Evolutionary conservation across 1,284 basidiomycete species (phyloP), one percentile per base, ranked within the genome.

Genomic region (Dichomitus squalens): DNA sequence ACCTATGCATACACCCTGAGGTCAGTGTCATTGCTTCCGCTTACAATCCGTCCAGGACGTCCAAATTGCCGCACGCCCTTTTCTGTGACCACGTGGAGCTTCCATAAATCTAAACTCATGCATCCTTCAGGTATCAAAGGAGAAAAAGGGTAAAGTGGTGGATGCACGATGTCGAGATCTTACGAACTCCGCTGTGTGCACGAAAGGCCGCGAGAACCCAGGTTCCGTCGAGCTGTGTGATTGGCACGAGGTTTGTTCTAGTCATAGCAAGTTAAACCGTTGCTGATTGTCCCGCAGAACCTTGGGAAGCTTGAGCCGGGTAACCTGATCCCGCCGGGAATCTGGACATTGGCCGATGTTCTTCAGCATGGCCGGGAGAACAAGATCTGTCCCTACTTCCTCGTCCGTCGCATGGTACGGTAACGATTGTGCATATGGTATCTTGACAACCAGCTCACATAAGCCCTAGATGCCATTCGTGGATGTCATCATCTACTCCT

Each of bases 91-190:
- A n/a, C n/a, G n/a, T n/a, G n/a, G n/a, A n/a, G n/a, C n/a, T n/a
- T 23, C 25, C 29, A 3, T 11, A 47, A 20, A 9, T n/a, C n/a
- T n/a, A n/a, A 12, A 18, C 33, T 48, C 18, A 44, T 34, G 18
- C 6, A 7, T 18, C 41, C 29, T 33, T n/a, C 23, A 95, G 93
- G 92, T 96, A 2, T 88, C 92, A 40, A 95, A 93, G 70, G 96
- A 99, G 79, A 98, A 98, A 79, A 98, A 98, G 73, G 97, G 97
- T 11, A 96, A 93, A 68, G 87, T 97, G 0, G 96, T 99, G 39
- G 97, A 99, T 78, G 96, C 96, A 20, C 83, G 94, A 57, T 99
- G 97, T 79, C 82, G 97, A 56, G 97, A 99, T 72, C 81, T 99
- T 61, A 99, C 97, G 8, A 95, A 91, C 67, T 78, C 94, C 29